Evolutionary conservation across 768 basidiomycete genomes (phyloP).

Genomic region (Phanerochaete carnosa): DNA sequence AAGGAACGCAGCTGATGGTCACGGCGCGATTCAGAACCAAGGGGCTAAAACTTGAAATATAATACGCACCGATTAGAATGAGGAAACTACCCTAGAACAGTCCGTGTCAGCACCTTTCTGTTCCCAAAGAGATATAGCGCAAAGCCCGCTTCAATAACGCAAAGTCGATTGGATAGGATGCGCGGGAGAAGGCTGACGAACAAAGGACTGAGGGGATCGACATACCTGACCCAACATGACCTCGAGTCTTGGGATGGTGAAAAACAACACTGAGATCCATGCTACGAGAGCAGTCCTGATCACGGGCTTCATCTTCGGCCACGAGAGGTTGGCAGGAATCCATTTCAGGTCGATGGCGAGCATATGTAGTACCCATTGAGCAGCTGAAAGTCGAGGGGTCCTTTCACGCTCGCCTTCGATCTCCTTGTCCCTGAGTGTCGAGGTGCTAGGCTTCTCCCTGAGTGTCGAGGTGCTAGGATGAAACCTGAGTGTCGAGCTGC

Average conservation of each 20-base stretch:
- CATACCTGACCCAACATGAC: slow-evolving; percentile 55
- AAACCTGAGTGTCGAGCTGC: too few species aligned
- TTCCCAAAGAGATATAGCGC: neutral
- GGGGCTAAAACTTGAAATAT: neutral
- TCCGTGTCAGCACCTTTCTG: neutral
- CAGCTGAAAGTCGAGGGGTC: neutral
- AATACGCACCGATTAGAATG: slow-evolving; percentile 51
- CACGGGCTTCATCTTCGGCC: slow-evolving; percentile 59
- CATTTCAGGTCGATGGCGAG: slow-evolving; percentile 41
- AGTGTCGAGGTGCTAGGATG: too few species aligned
- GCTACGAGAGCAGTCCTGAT: slow-evolving; percentile 60
- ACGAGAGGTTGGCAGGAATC: slow-evolving; percentile 55
- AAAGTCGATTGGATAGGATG: neutral
- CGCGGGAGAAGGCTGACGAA: neutral
- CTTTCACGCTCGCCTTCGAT: neutral
- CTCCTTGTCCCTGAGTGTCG: neutral
- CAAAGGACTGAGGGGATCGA: slow-evolving; percentile 2
- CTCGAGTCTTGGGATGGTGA: slow-evolving; percentile 51
- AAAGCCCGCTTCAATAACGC: neutral
- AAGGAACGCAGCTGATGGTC: slow-evolving; percentile 51
- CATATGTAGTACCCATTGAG: neutral
- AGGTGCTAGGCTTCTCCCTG: too few species aligned
- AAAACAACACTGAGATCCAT: slow-evolving; percentile 58
- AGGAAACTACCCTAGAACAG: slow-evolving; percentile 54
- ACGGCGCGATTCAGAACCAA: neutral